Conservation (phyloP, 2,329 filamentous ascomycete genomes). For the Onygena corvina region DNA sequence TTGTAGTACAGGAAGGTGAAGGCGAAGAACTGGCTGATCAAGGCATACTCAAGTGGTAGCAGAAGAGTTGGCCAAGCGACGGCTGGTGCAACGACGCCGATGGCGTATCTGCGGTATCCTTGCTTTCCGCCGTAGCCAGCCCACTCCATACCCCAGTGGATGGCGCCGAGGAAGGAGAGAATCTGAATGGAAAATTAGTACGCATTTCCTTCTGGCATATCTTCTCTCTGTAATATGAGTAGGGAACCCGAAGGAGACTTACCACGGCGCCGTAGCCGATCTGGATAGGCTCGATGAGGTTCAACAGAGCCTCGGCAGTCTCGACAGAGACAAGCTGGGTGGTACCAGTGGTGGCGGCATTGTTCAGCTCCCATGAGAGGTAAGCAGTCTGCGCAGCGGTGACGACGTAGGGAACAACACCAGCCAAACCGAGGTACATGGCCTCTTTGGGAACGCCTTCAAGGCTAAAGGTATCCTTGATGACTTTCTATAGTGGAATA, state of each 20-base stretch:
- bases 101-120: slow-evolving; percentile 68
- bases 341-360: slow-evolving; percentile 48
- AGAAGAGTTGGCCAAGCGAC: slow-evolving; percentile 84
- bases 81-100: slow-evolving; percentile 66
- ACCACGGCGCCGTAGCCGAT: slow-evolving; percentile 80
- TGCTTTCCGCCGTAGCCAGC: slow-evolving; percentile 55
- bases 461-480: slow-evolving; percentile 59
- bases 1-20: slow-evolving; percentile 80
- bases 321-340: slow-evolving; percentile 56
- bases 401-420: slow-evolving; percentile 71
- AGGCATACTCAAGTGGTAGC: slow-evolving; percentile 69
- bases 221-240: slow-evolving; percentile 1
- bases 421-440: slow-evolving; percentile 57
- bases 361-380: slow-evolving; percentile 71
- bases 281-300: slow-evolving; percentile 72
- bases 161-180: slow-evolving; percentile 83
- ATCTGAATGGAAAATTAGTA: slow-evolving; percentile 42
- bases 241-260: slow-evolving; percentile 28
- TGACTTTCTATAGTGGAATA: slow-evolving; percentile 40
- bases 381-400: slow-evolving; percentile 75
- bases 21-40: slow-evolving; percentile 73
- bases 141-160: slow-evolving; percentile 89
- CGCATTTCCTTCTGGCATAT: background rate
- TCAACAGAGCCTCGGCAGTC: slow-evolving; percentile 58
- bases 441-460: slow-evolving; percentile 54